Conservation (phyloP, 257 asterid species). For the Lycium barbarum region DNA sequence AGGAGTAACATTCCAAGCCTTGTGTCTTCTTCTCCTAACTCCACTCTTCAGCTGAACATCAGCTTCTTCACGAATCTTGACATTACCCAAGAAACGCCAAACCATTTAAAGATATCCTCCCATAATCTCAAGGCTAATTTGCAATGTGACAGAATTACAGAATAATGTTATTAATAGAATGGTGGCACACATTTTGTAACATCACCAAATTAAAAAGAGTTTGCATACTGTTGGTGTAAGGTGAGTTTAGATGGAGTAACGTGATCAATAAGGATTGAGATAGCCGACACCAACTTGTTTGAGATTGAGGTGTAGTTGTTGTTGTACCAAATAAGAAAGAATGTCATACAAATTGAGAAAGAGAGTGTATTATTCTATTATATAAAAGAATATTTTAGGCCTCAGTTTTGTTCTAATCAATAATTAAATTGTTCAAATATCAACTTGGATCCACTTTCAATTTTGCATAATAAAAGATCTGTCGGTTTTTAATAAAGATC, state of each 20-base stretch:
- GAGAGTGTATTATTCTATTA: neutral
- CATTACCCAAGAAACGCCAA: too few species aligned
- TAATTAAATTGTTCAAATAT: constrained; percentile 10
- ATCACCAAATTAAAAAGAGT: neutral
- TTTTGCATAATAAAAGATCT: neutral
- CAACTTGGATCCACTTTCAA: constrained; percentile 6
- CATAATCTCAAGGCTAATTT: too few species aligned
- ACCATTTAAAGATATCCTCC: too few species aligned
- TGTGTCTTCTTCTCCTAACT: too few species aligned
- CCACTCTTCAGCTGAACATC: too few species aligned
- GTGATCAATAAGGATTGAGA: neutral
- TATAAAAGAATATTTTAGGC: neutral
- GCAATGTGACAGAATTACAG: too few species aligned
- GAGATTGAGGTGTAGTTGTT: neutral
- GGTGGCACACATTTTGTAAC: neutral
- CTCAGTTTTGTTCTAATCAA: neutral
- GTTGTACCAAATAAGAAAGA: neutral
- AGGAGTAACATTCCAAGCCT: too few species aligned
- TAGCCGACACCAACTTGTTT: neutral
- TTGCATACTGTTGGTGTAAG: neutral
- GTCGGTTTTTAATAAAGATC: too few species aligned
- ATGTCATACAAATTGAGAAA: neutral
- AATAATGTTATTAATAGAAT: too few species aligned
- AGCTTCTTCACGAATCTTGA: too few species aligned
- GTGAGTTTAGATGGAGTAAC: neutral